Base-by-base conservation (phyloP, 2,329 filamentous ascomycete genomes). In the Neonectria coccinea region DNA sequence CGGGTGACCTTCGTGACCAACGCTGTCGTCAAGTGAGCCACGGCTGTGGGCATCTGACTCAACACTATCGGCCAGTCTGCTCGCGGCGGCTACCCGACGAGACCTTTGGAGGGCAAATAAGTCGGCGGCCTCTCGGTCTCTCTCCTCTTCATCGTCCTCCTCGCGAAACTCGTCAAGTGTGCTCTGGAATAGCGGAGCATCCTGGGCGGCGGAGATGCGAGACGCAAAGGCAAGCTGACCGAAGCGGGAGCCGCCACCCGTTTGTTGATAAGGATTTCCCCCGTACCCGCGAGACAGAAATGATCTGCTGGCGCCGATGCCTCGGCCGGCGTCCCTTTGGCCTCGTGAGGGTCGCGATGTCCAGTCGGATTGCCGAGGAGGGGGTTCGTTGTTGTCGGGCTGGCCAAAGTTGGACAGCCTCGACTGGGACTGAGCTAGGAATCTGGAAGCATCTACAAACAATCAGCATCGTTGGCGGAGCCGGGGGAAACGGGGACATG, bases 401-500 rank as follows among this genome's bases (percentile, higher is more conserved):
- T 91, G 88, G 81, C 84, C 87, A 65, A 94, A 89, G 78, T 83
- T 89, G 71, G 91, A 93, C 74, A 98, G 85, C 68, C 93, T 91
- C 66, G 94, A 97, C 84, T 97, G 94, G 71, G 94, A 97, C 87
- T 98, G 96, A 66, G 94, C 93, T 74, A 99, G 89, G 79, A 99
- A 99, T 73, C 91, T 91, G 71, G 95, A 98, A 75, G 96, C 96
- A 90, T 98, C 96, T 97, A 76, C 41, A 58, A 41, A 16, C 31
- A 52, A 64, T 73, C 58, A 73, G 67, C 61, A 27, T 48, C 20
- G 27, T 36, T 56, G 56, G 18, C 6, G 29, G 47, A 52, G 27
- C 33, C 8, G 4, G 27, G 18, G 51, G 22, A 39, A 22, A 59
- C 39, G 27, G 44, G 18, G 18, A 59, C 55, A 20, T 45, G 60